phyloP scores from a whole-genome alignment of 2,329 filamentous ascomycete species.

The Cladosporium sp. region DNA sequence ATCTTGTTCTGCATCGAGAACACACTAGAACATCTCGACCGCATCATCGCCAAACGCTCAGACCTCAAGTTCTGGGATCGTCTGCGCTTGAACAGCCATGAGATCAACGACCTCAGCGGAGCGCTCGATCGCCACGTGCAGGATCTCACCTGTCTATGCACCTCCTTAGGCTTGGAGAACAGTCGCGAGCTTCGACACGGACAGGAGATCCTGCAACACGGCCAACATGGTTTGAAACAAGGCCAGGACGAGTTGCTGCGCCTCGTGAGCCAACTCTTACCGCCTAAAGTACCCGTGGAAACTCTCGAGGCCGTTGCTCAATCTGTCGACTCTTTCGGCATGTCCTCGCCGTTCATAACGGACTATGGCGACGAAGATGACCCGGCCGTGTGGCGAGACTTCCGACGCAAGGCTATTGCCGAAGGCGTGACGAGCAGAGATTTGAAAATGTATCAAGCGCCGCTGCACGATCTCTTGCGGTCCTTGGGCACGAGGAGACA shows the following conservation, averaged over 20 bases:
- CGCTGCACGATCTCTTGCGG: neutral
- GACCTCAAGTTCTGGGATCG: slow-evolving; percentile 8
- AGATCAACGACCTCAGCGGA: neutral
- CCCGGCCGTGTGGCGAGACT: neutral
- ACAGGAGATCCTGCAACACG: neutral
- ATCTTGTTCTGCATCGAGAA: neutral
- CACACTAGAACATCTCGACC: neutral
- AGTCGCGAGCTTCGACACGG: neutral
- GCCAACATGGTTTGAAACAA: neutral
- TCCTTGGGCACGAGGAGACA: neutral
- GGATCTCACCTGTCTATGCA: neutral
- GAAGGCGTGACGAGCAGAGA: neutral
- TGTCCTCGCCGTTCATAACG: neutral
- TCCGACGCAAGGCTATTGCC: neutral
- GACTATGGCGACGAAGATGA: neutral
- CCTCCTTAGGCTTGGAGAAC: neutral
- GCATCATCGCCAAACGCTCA: neutral
- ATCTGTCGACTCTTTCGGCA: neutral
- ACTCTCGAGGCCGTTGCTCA: neutral
- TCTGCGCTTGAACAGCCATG: neutral
- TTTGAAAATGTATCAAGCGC: neutral
- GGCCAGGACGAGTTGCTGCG: slow-evolving; percentile 1
- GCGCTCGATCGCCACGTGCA: neutral
- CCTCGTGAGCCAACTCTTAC: neutral
- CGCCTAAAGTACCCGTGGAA: neutral